These are phyloP conservation scores for Trypanosoma scelopori DNA, from an alignment of 208 protist genomes.

Conservation along the genomic window DNA sequence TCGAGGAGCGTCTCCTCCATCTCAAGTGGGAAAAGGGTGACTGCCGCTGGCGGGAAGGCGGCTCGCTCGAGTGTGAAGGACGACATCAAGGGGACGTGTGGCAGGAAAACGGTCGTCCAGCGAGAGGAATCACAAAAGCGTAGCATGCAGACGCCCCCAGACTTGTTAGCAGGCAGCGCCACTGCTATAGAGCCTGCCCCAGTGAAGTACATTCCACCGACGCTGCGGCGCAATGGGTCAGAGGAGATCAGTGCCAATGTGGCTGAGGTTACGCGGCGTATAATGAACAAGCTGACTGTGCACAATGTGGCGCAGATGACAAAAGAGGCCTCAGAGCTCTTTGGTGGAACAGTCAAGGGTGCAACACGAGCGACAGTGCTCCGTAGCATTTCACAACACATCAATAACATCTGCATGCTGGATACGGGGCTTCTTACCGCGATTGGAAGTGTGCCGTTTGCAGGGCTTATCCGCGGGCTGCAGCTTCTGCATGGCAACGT, in stretches of 20 bases:
- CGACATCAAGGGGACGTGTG: no score
- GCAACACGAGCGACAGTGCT: slow-evolving; percentile 60
- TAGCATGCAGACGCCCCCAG: not conserved
- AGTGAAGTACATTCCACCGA: slow-evolving; percentile 25
- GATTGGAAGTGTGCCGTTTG: slow-evolving; percentile 64
- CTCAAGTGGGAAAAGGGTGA: slow-evolving; percentile 1
- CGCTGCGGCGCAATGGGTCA: not conserved
- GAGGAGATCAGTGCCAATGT: slow-evolving; percentile 24
- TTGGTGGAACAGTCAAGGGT: slow-evolving; percentile 34
- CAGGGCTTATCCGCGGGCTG: slow-evolving; percentile 71
- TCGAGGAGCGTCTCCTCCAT: no score
- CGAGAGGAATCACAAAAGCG: no score
- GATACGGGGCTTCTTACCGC: slow-evolving; percentile 58
- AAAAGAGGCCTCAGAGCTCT: slow-evolving; percentile 45
- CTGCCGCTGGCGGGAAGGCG: not conserved
- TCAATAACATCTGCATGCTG: slow-evolving; percentile 56
- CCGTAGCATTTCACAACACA: slow-evolving; percentile 44
- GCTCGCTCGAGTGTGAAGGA: no score
- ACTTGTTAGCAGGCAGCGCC: not conserved
- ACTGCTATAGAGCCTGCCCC: not conserved
- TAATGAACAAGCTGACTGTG: slow-evolving; percentile 79
- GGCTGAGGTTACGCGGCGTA: slow-evolving; percentile 41
- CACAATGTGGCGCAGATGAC: slow-evolving; percentile 72
- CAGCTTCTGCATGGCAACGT: slow-evolving; percentile 72
- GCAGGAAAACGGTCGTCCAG: no score